These are phyloP conservation scores for Chalciporus sphaerocephalus DNA, from an alignment of 768 basidiomycete species.

Conservation along the genomic window DNA sequence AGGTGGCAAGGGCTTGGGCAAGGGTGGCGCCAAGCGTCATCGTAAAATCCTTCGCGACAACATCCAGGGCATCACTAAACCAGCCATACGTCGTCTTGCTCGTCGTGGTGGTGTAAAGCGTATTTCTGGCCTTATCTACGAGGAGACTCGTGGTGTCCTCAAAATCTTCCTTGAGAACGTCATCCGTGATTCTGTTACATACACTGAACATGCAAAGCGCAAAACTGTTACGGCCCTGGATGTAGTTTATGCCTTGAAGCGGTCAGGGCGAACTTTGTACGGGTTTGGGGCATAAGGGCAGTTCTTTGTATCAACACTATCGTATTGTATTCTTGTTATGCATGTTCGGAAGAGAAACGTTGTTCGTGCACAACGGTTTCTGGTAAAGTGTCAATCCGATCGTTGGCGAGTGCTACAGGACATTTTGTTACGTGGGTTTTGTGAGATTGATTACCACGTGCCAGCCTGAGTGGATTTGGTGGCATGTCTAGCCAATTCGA, in stretches of 20 bases:
- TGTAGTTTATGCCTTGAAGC: slow-evolving; percentile 73
- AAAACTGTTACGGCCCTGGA: slow-evolving; percentile 85
- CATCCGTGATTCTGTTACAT: slow-evolving; percentile 85
- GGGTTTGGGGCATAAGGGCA: slow-evolving; percentile 62
- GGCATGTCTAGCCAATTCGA: neutral
- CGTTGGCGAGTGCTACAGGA: no score
- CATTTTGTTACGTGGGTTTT: neutral
- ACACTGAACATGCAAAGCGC: slow-evolving; percentile 89
- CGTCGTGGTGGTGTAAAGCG: slow-evolving; percentile 89
- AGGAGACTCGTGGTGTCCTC: slow-evolving; percentile 87
- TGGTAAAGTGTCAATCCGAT: no score
- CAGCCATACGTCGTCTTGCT: slow-evolving; percentile 68
- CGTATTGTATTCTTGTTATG: slow-evolving; percentile 8
- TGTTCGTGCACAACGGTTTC: neutral
- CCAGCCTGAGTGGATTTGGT: no score
- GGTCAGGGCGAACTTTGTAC: slow-evolving; percentile 72
- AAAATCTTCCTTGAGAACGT: slow-evolving; percentile 83
- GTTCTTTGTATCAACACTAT: slow-evolving; percentile 1
- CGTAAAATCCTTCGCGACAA: slow-evolving; percentile 79
- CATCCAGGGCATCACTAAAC: slow-evolving; percentile 49
- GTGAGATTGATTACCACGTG: neutral
- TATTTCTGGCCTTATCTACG: slow-evolving; percentile 81
- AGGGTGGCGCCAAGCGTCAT: slow-evolving; percentile 81
- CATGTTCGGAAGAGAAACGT: neutral
- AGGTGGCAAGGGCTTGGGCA: slow-evolving; percentile 84